A percentile compares a stretch with the other conserved stretches of the same genome.
Conservation (phyloP, 2,329 filamentous ascomycete species). For the Cucurbitaria berberidis region DNA sequence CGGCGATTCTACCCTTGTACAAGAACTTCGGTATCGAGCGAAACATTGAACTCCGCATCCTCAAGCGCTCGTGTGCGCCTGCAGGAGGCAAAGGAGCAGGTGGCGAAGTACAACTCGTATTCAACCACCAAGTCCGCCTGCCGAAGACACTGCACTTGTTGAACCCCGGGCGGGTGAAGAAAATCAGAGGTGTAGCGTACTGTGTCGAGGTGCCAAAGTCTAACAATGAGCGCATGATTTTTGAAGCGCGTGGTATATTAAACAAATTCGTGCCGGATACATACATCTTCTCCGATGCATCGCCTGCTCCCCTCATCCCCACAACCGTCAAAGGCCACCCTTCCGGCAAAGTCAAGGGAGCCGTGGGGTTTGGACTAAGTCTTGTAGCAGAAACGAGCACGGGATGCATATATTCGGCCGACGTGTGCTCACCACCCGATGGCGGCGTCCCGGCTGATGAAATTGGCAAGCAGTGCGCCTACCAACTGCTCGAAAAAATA, state of each 20-base stretch:
- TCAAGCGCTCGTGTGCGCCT: slow-evolving; percentile 72
- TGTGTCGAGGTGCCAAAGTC: slow-evolving; percentile 88
- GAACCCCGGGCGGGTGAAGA: slow-evolving; percentile 82
- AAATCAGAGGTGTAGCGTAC: slow-evolving; percentile 91
- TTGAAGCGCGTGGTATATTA: slow-evolving; percentile 82
- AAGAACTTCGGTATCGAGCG: slow-evolving; percentile 88
- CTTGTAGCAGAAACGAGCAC: slow-evolving; percentile 92
- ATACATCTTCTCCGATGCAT: slow-evolving; percentile 79
- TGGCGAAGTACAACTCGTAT: slow-evolving; percentile 90
- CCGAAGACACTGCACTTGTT: slow-evolving; percentile 93
- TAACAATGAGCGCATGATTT: slow-evolving; percentile 95
- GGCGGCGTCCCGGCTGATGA: slow-evolving; percentile 90
- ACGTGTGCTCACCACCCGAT: slow-evolving; percentile 73
- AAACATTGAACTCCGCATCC: slow-evolving; percentile 81
- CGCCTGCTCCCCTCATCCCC: slow-evolving; percentile 65
- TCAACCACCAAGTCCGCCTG: slow-evolving; percentile 89
- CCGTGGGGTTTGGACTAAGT: slow-evolving; percentile 89
- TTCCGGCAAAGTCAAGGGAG: slow-evolving; percentile 64
- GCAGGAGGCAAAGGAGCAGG: slow-evolving; percentile 81
- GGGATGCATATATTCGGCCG: slow-evolving; percentile 85
- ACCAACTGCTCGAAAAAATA: slow-evolving; percentile 85
- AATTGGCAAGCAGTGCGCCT: slow-evolving; percentile 84
- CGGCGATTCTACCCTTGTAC: slow-evolving; percentile 88
- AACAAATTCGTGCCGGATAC: slow-evolving; percentile 86
- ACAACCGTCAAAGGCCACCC: slow-evolving; percentile 72